phyloP scores from a whole-genome alignment of 2,329 filamentous ascomycete genomes.

The Phyllosticta capitalensis region DNA sequence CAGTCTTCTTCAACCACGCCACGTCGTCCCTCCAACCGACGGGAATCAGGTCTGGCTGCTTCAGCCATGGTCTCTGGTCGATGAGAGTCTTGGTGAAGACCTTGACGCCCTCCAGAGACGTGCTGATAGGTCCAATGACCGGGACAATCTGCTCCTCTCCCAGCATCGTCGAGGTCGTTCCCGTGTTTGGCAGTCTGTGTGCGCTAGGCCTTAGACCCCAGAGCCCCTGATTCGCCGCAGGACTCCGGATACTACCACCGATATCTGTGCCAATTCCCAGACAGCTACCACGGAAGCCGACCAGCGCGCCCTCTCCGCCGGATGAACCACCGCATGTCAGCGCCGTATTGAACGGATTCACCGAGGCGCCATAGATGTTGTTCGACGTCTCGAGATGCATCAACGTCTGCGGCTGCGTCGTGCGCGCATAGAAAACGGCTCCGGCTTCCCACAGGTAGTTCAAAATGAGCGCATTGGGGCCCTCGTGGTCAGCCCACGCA shows the following conservation, averaged over 20 bases:
- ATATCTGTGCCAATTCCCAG: slow-evolving; percentile 37
- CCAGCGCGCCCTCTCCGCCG: slow-evolving; percentile 48
- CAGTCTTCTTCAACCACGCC: slow-evolving; percentile 9
- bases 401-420: slow-evolving; percentile 45
- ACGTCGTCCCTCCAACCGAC: slow-evolving; percentile 43
- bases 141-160: slow-evolving; percentile 38
- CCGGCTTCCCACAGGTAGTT: slow-evolving; percentile 28
- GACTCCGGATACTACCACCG: slow-evolving; percentile 11
- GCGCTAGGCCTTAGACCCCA: slow-evolving; percentile 24
- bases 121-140: slow-evolving; percentile 46
- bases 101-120: slow-evolving; percentile 42
- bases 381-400: slow-evolving; percentile 44
- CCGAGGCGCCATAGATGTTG: slow-evolving; percentile 43
- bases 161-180: slow-evolving; percentile 29
- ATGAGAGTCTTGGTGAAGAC: slow-evolving; percentile 47
- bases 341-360: slow-evolving; percentile 44
- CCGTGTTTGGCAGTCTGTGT: slow-evolving; percentile 29
- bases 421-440: slow-evolving; percentile 44
- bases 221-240: slow-evolving; percentile 11
- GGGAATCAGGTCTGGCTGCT: slow-evolving; percentile 49
- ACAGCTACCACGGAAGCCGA: slow-evolving; percentile 42
- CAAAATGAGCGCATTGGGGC: slow-evolving; percentile 15
- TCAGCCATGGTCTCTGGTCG: slow-evolving; percentile 45
- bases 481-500: slow-evolving; percentile 27
- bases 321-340: slow-evolving; percentile 44